Evolutionary conservation across 1,139 yeast genomes (phyloP).

Genomic region (Taphrina communis): DNA sequence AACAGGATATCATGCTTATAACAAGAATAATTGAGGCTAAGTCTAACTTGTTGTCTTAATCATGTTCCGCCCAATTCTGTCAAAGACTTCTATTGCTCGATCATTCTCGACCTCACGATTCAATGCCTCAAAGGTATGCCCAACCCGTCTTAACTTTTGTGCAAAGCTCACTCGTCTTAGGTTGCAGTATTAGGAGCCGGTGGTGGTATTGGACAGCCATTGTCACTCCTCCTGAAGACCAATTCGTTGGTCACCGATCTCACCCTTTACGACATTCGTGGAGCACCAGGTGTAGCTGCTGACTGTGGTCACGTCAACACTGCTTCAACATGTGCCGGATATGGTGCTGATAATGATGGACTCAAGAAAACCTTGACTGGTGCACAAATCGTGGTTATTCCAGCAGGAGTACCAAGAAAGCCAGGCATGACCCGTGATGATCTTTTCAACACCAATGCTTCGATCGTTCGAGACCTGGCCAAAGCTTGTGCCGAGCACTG

Average conservation of each 20-base stretch:
- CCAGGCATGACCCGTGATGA: conserved; percentile 63
- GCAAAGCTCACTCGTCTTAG: conserved; percentile 44
- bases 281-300: conserved; percentile 97
- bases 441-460: conserved; percentile 94
- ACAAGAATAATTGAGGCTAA: not conserved
- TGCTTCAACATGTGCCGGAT: conserved; percentile 66
- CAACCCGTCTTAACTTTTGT: too few species aligned
- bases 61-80: conserved; percentile 32
- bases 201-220: conserved; percentile 97
- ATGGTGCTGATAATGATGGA: conserved; percentile 80
- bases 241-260: conserved; percentile 84
- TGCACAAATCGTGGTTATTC: conserved; percentile 88
- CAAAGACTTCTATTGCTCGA: conserved; percentile 37
- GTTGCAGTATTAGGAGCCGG: conserved; percentile 51
- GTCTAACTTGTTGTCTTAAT: not conserved
- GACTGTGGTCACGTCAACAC: conserved; percentile 66
- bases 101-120: conserved; percentile 39
- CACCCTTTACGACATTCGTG: conserved; percentile 87
- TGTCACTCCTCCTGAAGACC: conserved; percentile 85
- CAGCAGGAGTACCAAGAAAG: conserved; percentile 99
- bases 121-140: conserved; percentile 37
- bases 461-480: conserved; percentile 91
- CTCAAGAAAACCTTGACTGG: conserved; percentile 75
- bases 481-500: conserved; percentile 82
- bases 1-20: not conserved